Conservation (phyloP, 768 basidiomycete species). For the Filobasidium floriforme region DNA sequence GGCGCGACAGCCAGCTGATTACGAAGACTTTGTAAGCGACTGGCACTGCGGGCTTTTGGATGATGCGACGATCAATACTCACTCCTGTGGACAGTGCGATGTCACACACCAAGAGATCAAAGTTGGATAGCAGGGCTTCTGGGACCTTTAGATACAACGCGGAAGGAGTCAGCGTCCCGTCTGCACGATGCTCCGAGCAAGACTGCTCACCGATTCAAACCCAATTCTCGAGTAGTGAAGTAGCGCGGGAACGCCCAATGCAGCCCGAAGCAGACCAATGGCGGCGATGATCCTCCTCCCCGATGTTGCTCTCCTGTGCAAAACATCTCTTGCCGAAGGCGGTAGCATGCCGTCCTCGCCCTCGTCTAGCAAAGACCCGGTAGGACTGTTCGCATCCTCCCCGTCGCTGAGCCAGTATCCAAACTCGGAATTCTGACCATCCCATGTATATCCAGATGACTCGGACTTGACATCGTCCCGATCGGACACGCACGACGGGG, state of each 20-base stretch:
- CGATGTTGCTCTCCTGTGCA: background rate
- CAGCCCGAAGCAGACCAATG: background rate
- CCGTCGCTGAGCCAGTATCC: slow-evolving; percentile 3
- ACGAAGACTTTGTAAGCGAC: background rate
- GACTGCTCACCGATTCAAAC: background rate
- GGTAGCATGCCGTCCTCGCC: background rate
- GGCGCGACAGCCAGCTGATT: slow-evolving; percentile 18
- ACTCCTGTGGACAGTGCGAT: slow-evolving; percentile 1
- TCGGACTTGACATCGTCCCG: background rate
- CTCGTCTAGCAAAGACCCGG: slow-evolving; percentile 20
- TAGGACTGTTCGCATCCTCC: slow-evolving; percentile 23
- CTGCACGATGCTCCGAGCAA: too few relatives aligned
- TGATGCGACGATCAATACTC: background rate
- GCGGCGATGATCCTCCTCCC: background rate
- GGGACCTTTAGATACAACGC: background rate
- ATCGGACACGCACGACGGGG: slow-evolving; percentile 8
- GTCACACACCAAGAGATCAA: slow-evolving; percentile 13
- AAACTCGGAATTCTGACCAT: background rate
- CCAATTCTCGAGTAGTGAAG: background rate
- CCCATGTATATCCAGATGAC: slow-evolving; percentile 4
- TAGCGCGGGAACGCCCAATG: background rate
- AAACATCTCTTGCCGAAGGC: background rate
- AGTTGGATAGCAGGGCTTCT: slow-evolving; percentile 1
- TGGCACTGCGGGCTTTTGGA: too few relatives aligned
- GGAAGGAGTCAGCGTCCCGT: background rate